phyloP scores from a whole-genome alignment of 768 basidiomycete species.

The Coprinopsis strossmayeri region DNA sequence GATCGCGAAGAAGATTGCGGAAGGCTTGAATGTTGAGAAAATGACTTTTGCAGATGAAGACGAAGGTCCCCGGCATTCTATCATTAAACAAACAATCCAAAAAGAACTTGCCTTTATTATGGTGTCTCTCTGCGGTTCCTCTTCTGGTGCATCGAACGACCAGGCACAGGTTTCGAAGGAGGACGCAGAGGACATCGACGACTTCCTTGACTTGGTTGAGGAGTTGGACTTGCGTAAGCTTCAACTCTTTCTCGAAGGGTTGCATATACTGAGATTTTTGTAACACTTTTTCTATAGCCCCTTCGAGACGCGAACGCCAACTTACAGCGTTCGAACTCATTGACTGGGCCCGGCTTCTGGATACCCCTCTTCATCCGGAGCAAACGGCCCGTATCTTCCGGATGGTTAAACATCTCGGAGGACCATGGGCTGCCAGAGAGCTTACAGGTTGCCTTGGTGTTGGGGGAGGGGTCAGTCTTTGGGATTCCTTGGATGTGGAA shows the following conservation, averaged over 20 bases:
- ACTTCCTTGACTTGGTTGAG: constrained; percentile 41
- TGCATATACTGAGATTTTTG: neutral
- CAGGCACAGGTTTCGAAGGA: neutral
- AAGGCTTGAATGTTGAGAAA: constrained; percentile 29
- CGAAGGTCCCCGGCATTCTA: constrained; percentile 20
- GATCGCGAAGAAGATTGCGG: constrained; percentile 16
- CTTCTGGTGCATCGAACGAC: neutral
- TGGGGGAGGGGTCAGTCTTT: constrained; percentile 25
- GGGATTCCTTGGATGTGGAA: constrained; percentile 22
- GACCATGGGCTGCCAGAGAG: constrained; percentile 34
- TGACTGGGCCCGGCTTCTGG: constrained; percentile 55
- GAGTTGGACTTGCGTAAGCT: constrained; percentile 41
- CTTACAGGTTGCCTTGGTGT: constrained; percentile 35
- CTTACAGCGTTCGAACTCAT: constrained; percentile 49
- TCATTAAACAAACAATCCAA: neutral
- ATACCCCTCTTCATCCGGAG: constrained; percentile 22
- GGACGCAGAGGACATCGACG: constrained; percentile 23
- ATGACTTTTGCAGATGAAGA: constrained; percentile 25
- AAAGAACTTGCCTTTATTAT: neutral
- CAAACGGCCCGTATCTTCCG: constrained; percentile 36
- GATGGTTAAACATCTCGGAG: constrained; percentile 30
- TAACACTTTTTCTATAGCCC: constrained; percentile 25
- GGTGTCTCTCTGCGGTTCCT: neutral
- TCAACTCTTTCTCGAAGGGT: neutral
- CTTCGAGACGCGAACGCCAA: constrained; percentile 25